Base-by-base conservation (phyloP, 2,329 filamentous ascomycete species). In the Penicillium sp. region DNA sequence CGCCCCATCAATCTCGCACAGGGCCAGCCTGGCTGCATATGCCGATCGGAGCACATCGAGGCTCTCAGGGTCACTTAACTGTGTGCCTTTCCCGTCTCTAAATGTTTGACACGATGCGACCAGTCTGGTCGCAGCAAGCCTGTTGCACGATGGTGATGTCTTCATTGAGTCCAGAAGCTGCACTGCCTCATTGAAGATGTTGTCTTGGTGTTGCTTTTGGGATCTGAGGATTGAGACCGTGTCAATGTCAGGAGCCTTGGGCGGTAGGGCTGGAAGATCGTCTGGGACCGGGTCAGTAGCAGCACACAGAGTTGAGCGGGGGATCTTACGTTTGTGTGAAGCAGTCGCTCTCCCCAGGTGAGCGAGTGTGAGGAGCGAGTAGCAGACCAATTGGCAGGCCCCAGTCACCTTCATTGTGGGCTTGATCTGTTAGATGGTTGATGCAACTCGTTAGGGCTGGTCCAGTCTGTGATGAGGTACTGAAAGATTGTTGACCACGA, bases 11-110 rank as follows among this genome's bases (percentile, higher is more conserved):
- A 87, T 75, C 63, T 88, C 85, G 60, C 86, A 89, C 8, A 87
- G 75, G 10, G 86, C 84, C 14, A 88, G 75, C 42, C 84, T 80
- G 8, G 82, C 81, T 2, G 85, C 84, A 58, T 86, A 88, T 31
- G 83, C 75, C 4, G 82, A 83, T 57, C 80, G 83, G 55, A 75
- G 72, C 51, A 70, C 68, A 51, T 79, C 79, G 39, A 80, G 67
- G 2, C 62, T 58, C 45, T 69, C 61, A 49, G 67, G 61, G 3
- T 63, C 64, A 5, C 66, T 63, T 10, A 59, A 40, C 4, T 68
- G 62, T 5, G 59, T 40, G 45, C 51, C 58, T n/a, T 65, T 59
- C n/a, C 61, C 60, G 22, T 64, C 67, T 7, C 79, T 75, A 24
- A 84, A 71, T 0, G 74, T 69, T 59, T 81, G 76, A 62, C 83